Evolutionary conservation across 768 basidiomycete genomes (phyloP).

Genomic region (Asterophora lycoperdoides): DNA sequence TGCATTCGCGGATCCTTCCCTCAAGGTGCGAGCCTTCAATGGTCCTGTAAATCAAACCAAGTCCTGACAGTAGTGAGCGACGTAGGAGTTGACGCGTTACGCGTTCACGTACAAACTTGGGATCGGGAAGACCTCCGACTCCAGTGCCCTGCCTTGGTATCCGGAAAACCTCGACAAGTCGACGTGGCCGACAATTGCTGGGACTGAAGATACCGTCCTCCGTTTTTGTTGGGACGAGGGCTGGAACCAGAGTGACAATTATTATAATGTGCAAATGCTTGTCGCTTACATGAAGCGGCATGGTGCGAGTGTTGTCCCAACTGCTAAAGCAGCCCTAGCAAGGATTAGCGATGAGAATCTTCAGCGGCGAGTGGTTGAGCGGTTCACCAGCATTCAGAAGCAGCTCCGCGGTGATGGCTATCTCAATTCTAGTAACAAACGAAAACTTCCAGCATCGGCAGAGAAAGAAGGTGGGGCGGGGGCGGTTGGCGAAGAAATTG

Average conservation of each 20-base stretch:
- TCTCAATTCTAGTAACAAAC: constrained; percentile 1
- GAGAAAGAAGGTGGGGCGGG: neutral
- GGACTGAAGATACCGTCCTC: neutral
- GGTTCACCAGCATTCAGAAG: constrained; percentile 4
- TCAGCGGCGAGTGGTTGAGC: neutral
- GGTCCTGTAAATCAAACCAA: no score
- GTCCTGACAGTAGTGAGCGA: neutral
- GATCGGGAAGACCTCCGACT: neutral
- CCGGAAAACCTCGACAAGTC: neutral
- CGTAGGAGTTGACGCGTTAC: neutral
- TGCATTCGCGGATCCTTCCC: neutral
- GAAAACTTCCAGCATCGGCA: neutral
- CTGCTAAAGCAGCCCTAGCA: neutral
- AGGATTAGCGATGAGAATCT: constrained; percentile 3
- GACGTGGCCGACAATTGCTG: constrained; percentile 6
- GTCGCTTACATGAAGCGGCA: constrained; percentile 4
- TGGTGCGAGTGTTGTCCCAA: neutral
- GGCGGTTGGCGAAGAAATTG: no score
- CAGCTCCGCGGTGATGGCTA: neutral
- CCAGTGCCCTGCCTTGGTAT: constrained; percentile 5
- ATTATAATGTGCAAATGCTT: constrained; percentile 2
- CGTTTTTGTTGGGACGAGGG: constrained; percentile 1
- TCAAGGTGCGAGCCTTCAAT: neutral
- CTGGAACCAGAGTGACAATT: constrained; percentile 4
- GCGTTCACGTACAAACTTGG: neutral